phyloP scores from a whole-genome alignment of 345 rosid genomes.

The Sonneratia alba region DNA sequence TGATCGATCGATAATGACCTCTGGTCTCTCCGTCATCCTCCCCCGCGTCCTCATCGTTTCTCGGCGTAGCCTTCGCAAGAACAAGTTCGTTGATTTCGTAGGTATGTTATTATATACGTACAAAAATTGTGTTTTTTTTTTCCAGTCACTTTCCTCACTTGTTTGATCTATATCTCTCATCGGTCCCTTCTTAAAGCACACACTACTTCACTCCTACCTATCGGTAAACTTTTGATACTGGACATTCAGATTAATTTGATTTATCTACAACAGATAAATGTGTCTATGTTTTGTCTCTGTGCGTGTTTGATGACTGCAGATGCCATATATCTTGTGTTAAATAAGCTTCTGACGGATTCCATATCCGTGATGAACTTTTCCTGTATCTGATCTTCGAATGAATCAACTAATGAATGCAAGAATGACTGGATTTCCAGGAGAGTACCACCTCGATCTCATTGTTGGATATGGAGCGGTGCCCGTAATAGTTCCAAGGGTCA shows the following conservation, averaged over 20 bases:
- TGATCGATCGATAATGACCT: conserved; percentile 20
- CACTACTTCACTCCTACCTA: too few relatives aligned
- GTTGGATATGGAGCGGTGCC: conserved; percentile 76
- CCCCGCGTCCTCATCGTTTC: conserved; percentile 88
- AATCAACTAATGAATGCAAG: neutral
- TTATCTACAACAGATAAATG: too few relatives aligned
- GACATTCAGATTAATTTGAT: too few relatives aligned
- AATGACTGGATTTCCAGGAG: conserved; percentile 36
- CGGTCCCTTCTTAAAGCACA: neutral
- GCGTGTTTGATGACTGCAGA: too few relatives aligned
- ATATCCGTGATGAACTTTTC: neutral
- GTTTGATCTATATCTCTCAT: neutral
- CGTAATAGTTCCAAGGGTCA: conserved; percentile 71
- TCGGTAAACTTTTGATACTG: too few relatives aligned
- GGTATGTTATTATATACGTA: conserved; percentile 23
- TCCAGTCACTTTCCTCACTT: too few relatives aligned
- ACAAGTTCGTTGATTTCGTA: conserved; percentile 83
- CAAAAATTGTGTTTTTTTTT: neutral
- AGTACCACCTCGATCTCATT: conserved; percentile 85
- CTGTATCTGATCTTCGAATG: too few relatives aligned
- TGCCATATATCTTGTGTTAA: too few relatives aligned
- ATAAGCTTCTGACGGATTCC: neutral
- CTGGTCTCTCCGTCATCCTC: conserved; percentile 54
- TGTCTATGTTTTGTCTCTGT: too few relatives aligned
- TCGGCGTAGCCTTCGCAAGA: conserved; percentile 71